phyloP scores from a whole-genome alignment of 345 rosid genomes.

The Trapa incisa region DNA sequence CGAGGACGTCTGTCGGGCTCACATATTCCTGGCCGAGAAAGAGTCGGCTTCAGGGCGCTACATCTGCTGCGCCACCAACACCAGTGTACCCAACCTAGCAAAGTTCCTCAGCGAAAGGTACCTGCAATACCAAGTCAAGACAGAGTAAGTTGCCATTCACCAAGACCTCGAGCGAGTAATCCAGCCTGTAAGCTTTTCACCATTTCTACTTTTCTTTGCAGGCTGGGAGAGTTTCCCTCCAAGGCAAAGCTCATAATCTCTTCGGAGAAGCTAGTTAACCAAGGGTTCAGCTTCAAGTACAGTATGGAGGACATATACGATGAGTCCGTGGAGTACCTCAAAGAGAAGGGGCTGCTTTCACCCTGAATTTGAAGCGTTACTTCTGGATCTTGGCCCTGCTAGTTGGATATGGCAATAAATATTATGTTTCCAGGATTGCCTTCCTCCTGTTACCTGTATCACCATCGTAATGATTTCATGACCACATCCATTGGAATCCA shows the following conservation, averaged over 20 bases:
- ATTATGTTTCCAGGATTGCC: too few relatives aligned
- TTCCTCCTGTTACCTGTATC: too few relatives aligned
- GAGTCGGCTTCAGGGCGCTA: slow-evolving; percentile 74
- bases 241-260: slow-evolving; percentile 48
- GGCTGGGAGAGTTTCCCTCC: slow-evolving; percentile 57
- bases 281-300: slow-evolving; percentile 62
- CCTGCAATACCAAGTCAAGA: slow-evolving; percentile 46
- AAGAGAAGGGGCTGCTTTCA: slow-evolving; percentile 33
- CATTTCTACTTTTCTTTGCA: slow-evolving; percentile 14
- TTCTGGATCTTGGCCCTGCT: background rate
- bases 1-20: slow-evolving; percentile 71
- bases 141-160: slow-evolving; percentile 33
- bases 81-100: slow-evolving; percentile 56
- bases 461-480: too few relatives aligned
- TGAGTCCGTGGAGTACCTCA: slow-evolving; percentile 41
- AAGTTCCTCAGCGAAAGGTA: slow-evolving; percentile 48
- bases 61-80: slow-evolving; percentile 50
- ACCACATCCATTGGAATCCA: too few relatives aligned
- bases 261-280: slow-evolving; percentile 52
- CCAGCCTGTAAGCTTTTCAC: background rate
- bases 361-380: slow-evolving; percentile 5
- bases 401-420: background rate
- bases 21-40: slow-evolving; percentile 69
- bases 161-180: too few relatives aligned
- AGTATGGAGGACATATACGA: slow-evolving; percentile 67